Evolutionary conservation across 305 asterid genomes (phyloP).

Genomic region (Solanum hybrid): DNA sequence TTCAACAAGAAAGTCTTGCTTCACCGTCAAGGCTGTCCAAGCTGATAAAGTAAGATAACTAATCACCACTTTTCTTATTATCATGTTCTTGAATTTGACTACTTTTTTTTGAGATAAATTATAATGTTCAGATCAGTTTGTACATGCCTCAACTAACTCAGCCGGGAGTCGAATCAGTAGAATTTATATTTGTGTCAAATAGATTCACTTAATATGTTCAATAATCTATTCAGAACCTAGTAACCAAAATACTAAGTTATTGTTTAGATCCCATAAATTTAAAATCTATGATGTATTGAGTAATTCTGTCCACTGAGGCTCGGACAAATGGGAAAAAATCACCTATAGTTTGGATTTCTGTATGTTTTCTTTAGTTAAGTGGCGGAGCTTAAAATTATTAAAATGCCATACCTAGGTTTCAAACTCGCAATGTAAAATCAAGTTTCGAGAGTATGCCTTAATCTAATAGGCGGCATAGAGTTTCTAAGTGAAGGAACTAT

Average conservation of each 20-base stretch:
- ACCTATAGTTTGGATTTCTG: not conserved
- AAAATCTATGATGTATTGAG: not conserved
- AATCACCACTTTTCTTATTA: not conserved
- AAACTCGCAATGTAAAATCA: not conserved
- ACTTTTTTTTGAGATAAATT: not conserved
- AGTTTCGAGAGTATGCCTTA: not conserved
- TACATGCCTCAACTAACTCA: not conserved
- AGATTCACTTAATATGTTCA: not conserved
- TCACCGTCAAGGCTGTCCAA: constrained; percentile 61
- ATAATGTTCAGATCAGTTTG: not conserved
- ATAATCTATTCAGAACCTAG: not conserved
- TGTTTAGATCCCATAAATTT: not conserved
- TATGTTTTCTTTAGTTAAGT: not conserved
- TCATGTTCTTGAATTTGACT: not conserved
- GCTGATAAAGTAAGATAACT: constrained; percentile 49
- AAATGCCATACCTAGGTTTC: not conserved
- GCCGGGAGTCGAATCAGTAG: not conserved
- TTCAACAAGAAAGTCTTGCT: constrained; percentile 38
- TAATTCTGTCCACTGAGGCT: not conserved
- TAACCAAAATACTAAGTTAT: not conserved
- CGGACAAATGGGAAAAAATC: not conserved
- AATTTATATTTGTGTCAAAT: not conserved
- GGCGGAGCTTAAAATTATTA: not conserved
- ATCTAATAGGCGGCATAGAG: not conserved
- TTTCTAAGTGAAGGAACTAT: not conserved